Evolutionary conservation across 495 filamentous ascomycete species (phyloP).

Genomic region (Penicillium crystallinum): DNA sequence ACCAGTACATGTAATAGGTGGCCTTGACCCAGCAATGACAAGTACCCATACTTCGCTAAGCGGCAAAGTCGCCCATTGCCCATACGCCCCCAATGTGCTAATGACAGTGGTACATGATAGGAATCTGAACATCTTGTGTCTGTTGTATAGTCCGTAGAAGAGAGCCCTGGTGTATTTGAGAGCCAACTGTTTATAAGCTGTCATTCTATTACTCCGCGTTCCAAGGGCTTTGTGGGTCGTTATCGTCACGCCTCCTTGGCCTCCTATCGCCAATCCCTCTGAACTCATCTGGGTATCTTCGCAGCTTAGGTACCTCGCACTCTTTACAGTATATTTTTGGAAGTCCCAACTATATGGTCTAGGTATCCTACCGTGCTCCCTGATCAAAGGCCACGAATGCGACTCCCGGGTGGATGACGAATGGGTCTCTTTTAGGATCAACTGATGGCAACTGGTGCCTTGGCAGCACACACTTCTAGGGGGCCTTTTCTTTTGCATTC

Average conservation of each 20-base stretch:
- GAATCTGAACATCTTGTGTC: background rate
- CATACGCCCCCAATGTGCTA: slow-evolving; percentile 5
- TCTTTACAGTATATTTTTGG: background rate
- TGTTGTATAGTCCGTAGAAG: slow-evolving; percentile 3
- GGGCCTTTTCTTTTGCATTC: slow-evolving; percentile 22
- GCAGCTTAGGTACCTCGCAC: background rate
- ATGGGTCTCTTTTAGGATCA: slow-evolving; percentile 38
- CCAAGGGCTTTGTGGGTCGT: slow-evolving; percentile 17
- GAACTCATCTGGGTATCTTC: background rate
- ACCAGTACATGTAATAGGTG: slow-evolving; percentile 9
- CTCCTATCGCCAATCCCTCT: slow-evolving; percentile 17
- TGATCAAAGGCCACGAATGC: slow-evolving; percentile 32
- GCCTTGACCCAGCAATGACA: slow-evolving; percentile 8
- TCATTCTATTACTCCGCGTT: background rate
- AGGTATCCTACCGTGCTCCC: background rate
- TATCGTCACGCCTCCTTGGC: slow-evolving; percentile 18
- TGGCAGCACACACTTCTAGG: slow-evolving; percentile 29
- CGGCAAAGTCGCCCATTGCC: slow-evolving; percentile 26
- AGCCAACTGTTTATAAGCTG: too few species aligned
- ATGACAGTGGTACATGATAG: slow-evolving; percentile 1
- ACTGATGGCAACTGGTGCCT: slow-evolving; percentile 42
- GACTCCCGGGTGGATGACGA: slow-evolving; percentile 38
- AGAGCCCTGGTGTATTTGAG: background rate
- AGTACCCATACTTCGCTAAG: slow-evolving; percentile 21
- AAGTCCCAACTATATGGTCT: slow-evolving; percentile 5